Percentiles rank a stretch among this genome's conserved stretches.
Conservation (phyloP, 441 rosid species). For the Syzygium syzygioides region DNA sequence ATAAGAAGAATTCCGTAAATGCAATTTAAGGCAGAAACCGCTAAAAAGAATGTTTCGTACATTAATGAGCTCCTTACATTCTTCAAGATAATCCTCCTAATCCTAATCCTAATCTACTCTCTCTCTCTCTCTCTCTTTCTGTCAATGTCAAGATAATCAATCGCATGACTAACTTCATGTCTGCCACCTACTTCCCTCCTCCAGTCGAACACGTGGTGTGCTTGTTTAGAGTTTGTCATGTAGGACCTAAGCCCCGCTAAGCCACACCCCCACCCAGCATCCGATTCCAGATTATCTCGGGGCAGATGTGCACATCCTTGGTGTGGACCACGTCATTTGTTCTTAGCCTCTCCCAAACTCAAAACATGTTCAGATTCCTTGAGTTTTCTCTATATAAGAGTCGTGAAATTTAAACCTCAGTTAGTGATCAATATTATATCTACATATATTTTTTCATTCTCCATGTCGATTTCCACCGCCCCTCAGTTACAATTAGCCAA, state of each 20-base stretch:
- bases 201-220: neutral
- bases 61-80: neutral
- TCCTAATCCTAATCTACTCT: neutral
- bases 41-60: neutral
- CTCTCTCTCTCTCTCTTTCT: neutral
- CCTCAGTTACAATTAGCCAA: neutral
- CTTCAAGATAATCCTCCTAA: neutral
- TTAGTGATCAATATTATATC: neutral
- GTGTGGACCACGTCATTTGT: neutral
- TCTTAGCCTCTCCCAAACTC: neutral
- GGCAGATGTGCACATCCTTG: neutral
- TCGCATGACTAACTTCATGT: neutral
- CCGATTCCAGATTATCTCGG: neutral
- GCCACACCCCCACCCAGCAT: neutral
- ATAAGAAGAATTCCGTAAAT: neutral
- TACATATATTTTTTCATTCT: neutral
- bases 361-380: accelerated
- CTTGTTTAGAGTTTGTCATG: neutral
- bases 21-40: neutral
- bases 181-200: neutral
- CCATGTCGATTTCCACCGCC: neutral
- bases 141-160: neutral
- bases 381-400: neutral
- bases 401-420: neutral
- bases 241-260: neutral